These are phyloP conservation scores for Lactarius vividus DNA, from an alignment of 768 basidiomycete species.

Conservation along the genomic window DNA sequence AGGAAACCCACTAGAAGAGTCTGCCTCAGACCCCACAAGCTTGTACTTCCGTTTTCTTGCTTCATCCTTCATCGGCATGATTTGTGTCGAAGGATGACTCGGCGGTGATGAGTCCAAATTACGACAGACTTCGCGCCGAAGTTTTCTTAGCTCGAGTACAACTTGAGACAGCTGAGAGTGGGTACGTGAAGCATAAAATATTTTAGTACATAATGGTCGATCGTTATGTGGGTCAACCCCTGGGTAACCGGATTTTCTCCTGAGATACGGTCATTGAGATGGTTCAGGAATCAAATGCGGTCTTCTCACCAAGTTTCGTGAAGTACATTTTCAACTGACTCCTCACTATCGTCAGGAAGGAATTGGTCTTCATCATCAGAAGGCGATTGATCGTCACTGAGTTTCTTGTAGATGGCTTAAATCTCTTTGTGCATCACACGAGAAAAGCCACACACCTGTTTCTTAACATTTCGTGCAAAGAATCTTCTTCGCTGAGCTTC, in stretches of 20 bases:
- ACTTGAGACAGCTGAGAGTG: constrained; percentile 95
- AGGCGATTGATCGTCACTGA: constrained; percentile 24
- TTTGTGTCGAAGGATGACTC: background rate
- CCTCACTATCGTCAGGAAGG: constrained; percentile 22
- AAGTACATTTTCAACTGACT: background rate
- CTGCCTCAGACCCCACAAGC: constrained; percentile 23
- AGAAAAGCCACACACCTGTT: constrained; percentile 43
- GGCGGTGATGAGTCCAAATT: background rate
- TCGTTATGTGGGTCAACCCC: constrained; percentile 38
- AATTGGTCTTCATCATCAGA: constrained; percentile 13
- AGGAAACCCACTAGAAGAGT: constrained; percentile 27
- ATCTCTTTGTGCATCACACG: background rate
- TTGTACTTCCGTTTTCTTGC: constrained; percentile 13
- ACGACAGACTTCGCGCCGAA: constrained; percentile 44
- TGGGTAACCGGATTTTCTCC: constrained; percentile 5
- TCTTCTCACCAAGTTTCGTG: background rate
- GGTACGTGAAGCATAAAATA: constrained; percentile 93
- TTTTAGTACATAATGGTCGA: constrained; percentile 68
- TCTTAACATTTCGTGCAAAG: constrained; percentile 58
- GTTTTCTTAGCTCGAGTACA: constrained; percentile 74
- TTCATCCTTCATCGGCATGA: background rate
- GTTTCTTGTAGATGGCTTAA: constrained; percentile 5
- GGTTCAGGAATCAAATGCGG: background rate
- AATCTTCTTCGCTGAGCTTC: constrained; percentile 51
- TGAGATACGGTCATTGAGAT: background rate